Percentiles rank a stretch among this genome's conserved stretches.
Conservation (phyloP, 257 asterid genomes). For the Nicotiana undulata region DNA sequence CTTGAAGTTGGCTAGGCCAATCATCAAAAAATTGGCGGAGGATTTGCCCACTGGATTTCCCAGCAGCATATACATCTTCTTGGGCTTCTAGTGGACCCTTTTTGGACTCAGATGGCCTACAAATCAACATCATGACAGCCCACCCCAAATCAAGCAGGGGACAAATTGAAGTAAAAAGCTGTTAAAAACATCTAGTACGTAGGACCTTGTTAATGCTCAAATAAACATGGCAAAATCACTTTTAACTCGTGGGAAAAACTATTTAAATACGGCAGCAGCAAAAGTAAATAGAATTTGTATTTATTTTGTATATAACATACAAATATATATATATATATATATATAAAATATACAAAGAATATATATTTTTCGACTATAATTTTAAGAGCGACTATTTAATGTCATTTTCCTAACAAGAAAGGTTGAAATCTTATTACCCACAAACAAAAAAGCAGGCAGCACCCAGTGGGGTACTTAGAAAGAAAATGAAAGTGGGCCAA, state of each 20-base stretch:
- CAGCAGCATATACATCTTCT: constrained; percentile 16
- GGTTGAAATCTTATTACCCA: not conserved
- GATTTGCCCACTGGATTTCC: constrained; percentile 31
- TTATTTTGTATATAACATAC: too few relatives aligned
- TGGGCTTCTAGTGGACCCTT: constrained; percentile 31
- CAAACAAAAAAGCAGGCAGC: constrained; percentile 4
- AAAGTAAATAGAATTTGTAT: too few relatives aligned
- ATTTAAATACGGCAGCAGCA: too few relatives aligned
- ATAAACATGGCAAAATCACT: too few relatives aligned
- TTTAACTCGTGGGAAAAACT: rapidly evolving
- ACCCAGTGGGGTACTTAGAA: not conserved
- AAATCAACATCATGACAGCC: constrained; percentile 2
- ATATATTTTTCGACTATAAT: too few relatives aligned
- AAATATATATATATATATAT: too few relatives aligned
- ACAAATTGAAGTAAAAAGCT: constrained; percentile 3
- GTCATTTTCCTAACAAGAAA: not conserved
- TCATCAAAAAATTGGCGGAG: constrained; percentile 76
- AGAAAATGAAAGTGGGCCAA: not conserved
- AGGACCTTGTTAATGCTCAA: not conserved
- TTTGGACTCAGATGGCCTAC: constrained; percentile 40
- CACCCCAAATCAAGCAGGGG: constrained; percentile 4
- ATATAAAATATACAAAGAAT: too few relatives aligned
- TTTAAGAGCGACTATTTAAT: too few relatives aligned
- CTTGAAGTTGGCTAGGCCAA: constrained; percentile 62
- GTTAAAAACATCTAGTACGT: not conserved